Conservation (phyloP, 352 stramenopile species). For the Pythium utonaiense region DNA sequence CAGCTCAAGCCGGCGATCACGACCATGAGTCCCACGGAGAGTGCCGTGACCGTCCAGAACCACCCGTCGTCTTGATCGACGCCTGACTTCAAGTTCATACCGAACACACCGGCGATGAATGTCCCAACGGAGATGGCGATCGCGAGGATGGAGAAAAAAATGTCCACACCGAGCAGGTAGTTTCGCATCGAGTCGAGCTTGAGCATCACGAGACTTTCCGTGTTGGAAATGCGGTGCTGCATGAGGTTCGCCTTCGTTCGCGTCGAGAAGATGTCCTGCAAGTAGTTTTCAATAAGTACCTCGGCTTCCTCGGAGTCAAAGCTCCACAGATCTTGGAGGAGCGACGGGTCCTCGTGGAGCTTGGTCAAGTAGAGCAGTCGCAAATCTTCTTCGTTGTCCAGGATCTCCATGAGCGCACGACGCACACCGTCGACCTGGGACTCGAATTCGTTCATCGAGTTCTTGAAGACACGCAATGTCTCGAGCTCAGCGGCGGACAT, state of each 20-base stretch:
- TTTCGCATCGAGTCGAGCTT: constrained; percentile 80
- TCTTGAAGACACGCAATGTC: constrained; percentile 63
- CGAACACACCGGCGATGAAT: constrained; percentile 62
- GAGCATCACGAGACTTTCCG: constrained; percentile 74
- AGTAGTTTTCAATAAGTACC: constrained; percentile 70
- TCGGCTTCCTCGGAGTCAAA: constrained; percentile 74
- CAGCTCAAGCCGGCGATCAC: constrained; percentile 39
- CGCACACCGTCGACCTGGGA: constrained; percentile 56
- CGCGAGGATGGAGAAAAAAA: constrained; percentile 65
- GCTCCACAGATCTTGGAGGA: constrained; percentile 51
- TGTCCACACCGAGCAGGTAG: constrained; percentile 66
- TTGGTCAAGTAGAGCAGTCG: constrained; percentile 67
- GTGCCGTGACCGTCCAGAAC: constrained; percentile 57
- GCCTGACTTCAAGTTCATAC: constrained; percentile 66
- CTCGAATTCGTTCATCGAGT: constrained; percentile 69
- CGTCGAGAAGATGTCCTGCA: constrained; percentile 79
- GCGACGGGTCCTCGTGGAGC: constrained; percentile 49
- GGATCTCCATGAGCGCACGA: constrained; percentile 55
- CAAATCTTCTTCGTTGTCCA: constrained; percentile 72
- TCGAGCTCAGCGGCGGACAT: constrained; percentile 49
- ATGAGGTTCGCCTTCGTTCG: constrained; percentile 64
- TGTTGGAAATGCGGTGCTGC: constrained; percentile 72
- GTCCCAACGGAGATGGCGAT: constrained; percentile 65
- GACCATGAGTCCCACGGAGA: constrained; percentile 42
- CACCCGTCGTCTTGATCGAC: constrained; percentile 38